Conservation (phyloP, 1,284 basidiomycete species). For the Ceratobasidium sp. region DNA sequence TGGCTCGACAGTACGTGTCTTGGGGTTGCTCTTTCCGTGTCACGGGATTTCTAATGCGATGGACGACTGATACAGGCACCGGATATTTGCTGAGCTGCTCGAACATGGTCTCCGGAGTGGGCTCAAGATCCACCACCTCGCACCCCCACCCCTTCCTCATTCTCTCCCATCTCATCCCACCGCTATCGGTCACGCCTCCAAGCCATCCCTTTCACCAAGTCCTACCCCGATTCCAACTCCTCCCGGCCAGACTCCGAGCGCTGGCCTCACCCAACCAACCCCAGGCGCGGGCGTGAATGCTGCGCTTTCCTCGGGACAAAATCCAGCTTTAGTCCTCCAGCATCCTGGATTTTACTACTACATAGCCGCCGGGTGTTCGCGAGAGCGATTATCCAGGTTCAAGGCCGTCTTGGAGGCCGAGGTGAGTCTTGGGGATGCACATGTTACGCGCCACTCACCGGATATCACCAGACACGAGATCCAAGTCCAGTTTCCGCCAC, state of each 20-base stretch:
- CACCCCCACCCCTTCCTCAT: conserved; percentile 45
- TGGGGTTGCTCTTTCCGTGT: no score
- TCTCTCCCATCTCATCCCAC: conserved; percentile 1
- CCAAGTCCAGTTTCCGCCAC: conserved; percentile 42
- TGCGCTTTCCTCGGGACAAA: conserved; percentile 42
- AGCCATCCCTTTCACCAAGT: conserved; percentile 4
- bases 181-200: neutral
- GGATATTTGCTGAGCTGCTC: conserved; percentile 85
- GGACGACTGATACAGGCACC: conserved; percentile 62
- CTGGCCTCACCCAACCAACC: neutral
- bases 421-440: conserved; percentile 50
- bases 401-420: conserved; percentile 65
- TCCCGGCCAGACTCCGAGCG: conserved; percentile 49
- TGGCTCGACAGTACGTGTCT: conserved; percentile 83
- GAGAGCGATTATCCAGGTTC: conserved; percentile 73
- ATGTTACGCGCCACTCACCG: no score
- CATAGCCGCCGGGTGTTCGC: conserved; percentile 82
- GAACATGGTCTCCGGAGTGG: conserved; percentile 78
- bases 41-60: neutral
- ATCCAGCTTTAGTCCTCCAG: conserved; percentile 65
- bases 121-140: conserved; percentile 66
- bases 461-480: conserved; percentile 7
- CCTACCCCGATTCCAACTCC: conserved; percentile 51
- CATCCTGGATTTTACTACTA: conserved; percentile 93
- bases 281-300: neutral